Evolutionary conservation across 2,329 filamentous ascomycete species (phyloP).

Genomic region (Leptographium radiaticola): DNA sequence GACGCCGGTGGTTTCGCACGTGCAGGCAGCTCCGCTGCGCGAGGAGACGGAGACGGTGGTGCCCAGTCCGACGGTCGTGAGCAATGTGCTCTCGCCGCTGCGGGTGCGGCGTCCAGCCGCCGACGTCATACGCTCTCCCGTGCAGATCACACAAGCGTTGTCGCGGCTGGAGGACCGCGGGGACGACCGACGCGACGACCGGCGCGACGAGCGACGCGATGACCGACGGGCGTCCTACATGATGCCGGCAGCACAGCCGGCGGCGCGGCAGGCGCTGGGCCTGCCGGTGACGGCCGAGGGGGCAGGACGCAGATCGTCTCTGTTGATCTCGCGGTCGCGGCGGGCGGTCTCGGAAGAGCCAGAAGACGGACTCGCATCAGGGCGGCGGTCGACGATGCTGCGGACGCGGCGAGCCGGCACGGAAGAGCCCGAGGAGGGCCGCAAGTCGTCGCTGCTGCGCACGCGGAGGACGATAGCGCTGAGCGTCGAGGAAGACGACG

Average conservation of each 20-base stretch:
- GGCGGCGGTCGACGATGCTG: conserved; percentile 30
- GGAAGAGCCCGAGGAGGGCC: conserved; percentile 36
- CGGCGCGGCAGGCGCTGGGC: conserved; percentile 27
- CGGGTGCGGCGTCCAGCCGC: not conserved
- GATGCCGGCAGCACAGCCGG: conserved; percentile 29
- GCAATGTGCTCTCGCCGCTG: conserved; percentile 7
- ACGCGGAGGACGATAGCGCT: conserved; percentile 27
- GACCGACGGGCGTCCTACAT: conserved; percentile 25
- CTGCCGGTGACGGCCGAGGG: conserved; percentile 28
- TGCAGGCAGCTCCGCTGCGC: conserved; percentile 2
- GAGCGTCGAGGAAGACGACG: conserved; percentile 31
- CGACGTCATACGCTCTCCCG: not conserved
- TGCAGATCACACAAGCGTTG: not conserved
- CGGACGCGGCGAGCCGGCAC: conserved; percentile 25
- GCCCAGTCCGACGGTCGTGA: conserved; percentile 2
- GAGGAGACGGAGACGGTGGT: conserved; percentile 10
- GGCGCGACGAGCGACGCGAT: conserved; percentile 19
- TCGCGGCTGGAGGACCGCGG: not conserved
- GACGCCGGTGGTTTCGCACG: not conserved
- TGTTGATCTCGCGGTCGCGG: conserved; percentile 28
- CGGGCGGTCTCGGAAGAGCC: conserved; percentile 36
- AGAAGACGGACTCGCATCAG: conserved; percentile 19
- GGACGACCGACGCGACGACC: not conserved
- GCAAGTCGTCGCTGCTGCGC: conserved; percentile 33
- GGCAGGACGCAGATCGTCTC: conserved; percentile 38